phyloP scores from a whole-genome alignment of 495 filamentous ascomycete species.

The Neurospora sp. region DNA sequence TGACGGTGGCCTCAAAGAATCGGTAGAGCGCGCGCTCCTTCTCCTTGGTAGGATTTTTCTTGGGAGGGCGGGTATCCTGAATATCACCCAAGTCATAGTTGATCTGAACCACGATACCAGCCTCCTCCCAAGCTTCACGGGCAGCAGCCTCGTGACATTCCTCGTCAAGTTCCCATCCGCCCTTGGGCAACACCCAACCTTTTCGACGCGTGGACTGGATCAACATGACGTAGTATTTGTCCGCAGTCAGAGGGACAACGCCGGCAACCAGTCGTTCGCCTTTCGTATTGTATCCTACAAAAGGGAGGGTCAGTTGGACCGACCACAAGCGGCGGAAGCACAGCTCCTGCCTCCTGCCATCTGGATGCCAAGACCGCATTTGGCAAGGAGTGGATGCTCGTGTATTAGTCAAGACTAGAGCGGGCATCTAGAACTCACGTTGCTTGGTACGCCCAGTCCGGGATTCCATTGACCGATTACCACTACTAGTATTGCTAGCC shows the following conservation, averaged over 20 bases:
- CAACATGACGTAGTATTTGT: constrained; percentile 70
- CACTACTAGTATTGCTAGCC: constrained; percentile 28
- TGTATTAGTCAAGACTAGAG: constrained; percentile 16
- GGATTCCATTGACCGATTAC: constrained; percentile 64
- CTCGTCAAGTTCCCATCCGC: constrained; percentile 95
- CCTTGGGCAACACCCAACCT: constrained; percentile 95
- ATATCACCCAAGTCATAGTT: constrained; percentile 78
- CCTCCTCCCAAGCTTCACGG: constrained; percentile 97
- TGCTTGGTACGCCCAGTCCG: constrained; percentile 68
- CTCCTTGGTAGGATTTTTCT: constrained; percentile 42
- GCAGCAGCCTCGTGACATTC: constrained; percentile 45
- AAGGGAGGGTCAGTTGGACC: constrained; percentile 27
- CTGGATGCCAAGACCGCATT: background rate
- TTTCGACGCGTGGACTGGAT: constrained; percentile 81
- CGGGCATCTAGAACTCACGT: constrained; percentile 48
- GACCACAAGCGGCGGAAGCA: constrained; percentile 2
- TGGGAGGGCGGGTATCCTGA: constrained; percentile 59
- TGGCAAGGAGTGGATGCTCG: background rate
- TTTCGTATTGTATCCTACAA: constrained; percentile 75
- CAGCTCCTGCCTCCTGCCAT: background rate
- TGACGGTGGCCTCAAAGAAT: constrained; percentile 80
- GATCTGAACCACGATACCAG: constrained; percentile 76
- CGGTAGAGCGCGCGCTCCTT: constrained; percentile 71
- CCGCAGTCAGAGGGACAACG: constrained; percentile 63
- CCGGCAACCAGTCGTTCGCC: constrained; percentile 95